These are phyloP conservation scores for Neonectria neomacrospora DNA, from an alignment of 2,329 filamentous ascomycete species.

Conservation along the genomic window DNA sequence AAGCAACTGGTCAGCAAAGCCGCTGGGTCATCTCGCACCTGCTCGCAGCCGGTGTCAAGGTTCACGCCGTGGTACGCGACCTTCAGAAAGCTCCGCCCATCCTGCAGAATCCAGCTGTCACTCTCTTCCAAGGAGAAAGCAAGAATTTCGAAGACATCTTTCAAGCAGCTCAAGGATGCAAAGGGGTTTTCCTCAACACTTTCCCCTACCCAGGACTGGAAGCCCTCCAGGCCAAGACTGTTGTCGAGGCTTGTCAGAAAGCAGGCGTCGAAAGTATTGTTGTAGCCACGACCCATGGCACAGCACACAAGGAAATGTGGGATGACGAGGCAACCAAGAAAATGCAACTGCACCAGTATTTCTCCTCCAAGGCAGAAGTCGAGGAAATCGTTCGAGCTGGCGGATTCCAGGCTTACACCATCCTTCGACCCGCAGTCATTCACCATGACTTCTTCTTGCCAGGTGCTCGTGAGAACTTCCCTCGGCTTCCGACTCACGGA, in stretches of 20 bases:
- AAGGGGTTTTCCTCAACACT: slow-evolving; percentile 46
- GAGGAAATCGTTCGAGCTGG: slow-evolving; percentile 48
- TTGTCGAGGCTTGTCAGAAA: slow-evolving; percentile 46
- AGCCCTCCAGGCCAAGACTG: slow-evolving; percentile 45
- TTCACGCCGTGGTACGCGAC: slow-evolving; percentile 52
- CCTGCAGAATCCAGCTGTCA: slow-evolving; percentile 44
- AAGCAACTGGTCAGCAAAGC: slow-evolving; percentile 50
- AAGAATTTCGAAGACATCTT: slow-evolving; percentile 46
- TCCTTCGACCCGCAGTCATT: slow-evolving; percentile 48
- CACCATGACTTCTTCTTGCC: slow-evolving; percentile 45
- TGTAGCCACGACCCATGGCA: slow-evolving; percentile 39
- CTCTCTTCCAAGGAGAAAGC: slow-evolving; percentile 52
- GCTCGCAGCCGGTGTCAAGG: slow-evolving; percentile 47
- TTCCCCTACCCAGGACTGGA: slow-evolving; percentile 45
- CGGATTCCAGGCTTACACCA: slow-evolving; percentile 48
- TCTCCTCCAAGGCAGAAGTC: slow-evolving; percentile 50
- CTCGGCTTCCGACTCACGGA: slow-evolving; percentile 41
- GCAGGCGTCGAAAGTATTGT: slow-evolving; percentile 48
- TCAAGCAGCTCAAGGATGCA: slow-evolving; percentile 49
- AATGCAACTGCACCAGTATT: slow-evolving; percentile 46
- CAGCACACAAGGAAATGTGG: slow-evolving; percentile 38
- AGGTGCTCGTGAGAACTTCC: slow-evolving; percentile 41
- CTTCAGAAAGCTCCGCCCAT: slow-evolving; percentile 43
- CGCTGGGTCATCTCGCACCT: slow-evolving; percentile 47
- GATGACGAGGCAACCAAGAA: slow-evolving; percentile 30